Base-by-base conservation (phyloP, 305 asterid genomes). In the Fraxinus floribunda region DNA sequence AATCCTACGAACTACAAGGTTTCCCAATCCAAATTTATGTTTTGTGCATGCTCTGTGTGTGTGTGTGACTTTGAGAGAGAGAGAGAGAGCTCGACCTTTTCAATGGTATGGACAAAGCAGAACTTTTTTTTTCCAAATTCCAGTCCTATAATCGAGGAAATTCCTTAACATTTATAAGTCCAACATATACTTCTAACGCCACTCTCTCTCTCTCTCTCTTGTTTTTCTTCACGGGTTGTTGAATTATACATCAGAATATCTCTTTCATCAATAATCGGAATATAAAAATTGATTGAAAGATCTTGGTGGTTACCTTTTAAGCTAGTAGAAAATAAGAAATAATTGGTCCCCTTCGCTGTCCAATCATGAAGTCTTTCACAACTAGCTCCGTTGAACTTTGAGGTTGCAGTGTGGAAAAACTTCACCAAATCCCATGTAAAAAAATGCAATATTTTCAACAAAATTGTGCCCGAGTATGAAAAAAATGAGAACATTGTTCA, bases 371-470 rank as follows among this genome's bases (percentile, higher is more conserved):
- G 79, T 38, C 79, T 68, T 29, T 49, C 24, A 86, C 80, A 86
- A 81, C 82, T 86, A 83, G 88, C 62, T n/a, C 18, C 77, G 85
- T 84, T 82, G 91, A 87, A 86, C 38, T 76, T 85, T 74, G 77
- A 82, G 75, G 78, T 20, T 16, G 38, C 80, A 70, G 26, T 57
- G 78, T 84, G 78, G 86, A 71, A 82, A 86, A 87, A 72, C 38
- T 20, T 2, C 34, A 86, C 79, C 79, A 34, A 68, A 68, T 29
- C 39, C 75, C 18, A 29, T 68, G 36, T 10, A 4, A 29, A 29
- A 5, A 4, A 9, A 32, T 3, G 39, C 75, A 29, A 11, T 30
- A 4, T 70, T 70, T 70, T 70, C 75, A 30, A 30, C 75, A 70
- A 29, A 70, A 68, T 68, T 68, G 75, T 29, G 10, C 38, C 36